Evolutionary conservation across 495 filamentous ascomycete species (phyloP).

Genomic region (Penicillium angulare): DNA sequence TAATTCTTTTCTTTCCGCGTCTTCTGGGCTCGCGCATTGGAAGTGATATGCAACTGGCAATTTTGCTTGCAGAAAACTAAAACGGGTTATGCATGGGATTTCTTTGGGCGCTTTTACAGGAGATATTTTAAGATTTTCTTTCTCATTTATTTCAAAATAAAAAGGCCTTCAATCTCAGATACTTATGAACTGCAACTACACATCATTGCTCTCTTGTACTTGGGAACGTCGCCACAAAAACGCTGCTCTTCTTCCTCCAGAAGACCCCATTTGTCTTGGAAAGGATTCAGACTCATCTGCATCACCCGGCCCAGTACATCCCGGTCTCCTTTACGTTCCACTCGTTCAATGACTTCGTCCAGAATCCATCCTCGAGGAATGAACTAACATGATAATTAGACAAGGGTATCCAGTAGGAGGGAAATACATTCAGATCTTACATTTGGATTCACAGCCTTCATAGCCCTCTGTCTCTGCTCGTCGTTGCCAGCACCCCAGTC

Average conservation of each 20-base stretch:
- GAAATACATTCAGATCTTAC: slow-evolving; percentile 26
- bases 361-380: slow-evolving; percentile 86
- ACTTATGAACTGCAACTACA: slow-evolving; percentile 74
- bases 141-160: not conserved
- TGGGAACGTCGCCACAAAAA: slow-evolving; percentile 87
- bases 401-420: not conserved
- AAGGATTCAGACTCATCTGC: slow-evolving; percentile 78
- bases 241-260: slow-evolving; percentile 72
- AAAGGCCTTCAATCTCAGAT: not conserved
- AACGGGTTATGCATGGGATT: slow-evolving; percentile 23
- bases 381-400: slow-evolving; percentile 46
- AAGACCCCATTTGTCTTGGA: slow-evolving; percentile 74
- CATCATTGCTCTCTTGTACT: slow-evolving; percentile 72
- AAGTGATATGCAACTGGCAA: slow-evolving; percentile 23
- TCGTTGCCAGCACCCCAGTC: slow-evolving; percentile 67
- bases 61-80: slow-evolving; percentile 28
- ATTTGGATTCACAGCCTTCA: slow-evolving; percentile 87
- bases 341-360: slow-evolving; percentile 84
- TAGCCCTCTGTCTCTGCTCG: slow-evolving; percentile 59
- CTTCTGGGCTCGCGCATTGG: slow-evolving; percentile 16
- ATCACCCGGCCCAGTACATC: slow-evolving; percentile 72
- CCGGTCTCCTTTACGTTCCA: slow-evolving; percentile 80
- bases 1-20: slow-evolving; percentile 12
- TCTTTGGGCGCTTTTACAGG: slow-evolving; percentile 19
- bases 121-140: slow-evolving; percentile 18